Base-by-base conservation (phyloP, 2,329 filamentous ascomycete genomes). In the Colletotrichum ledebouriae region DNA sequence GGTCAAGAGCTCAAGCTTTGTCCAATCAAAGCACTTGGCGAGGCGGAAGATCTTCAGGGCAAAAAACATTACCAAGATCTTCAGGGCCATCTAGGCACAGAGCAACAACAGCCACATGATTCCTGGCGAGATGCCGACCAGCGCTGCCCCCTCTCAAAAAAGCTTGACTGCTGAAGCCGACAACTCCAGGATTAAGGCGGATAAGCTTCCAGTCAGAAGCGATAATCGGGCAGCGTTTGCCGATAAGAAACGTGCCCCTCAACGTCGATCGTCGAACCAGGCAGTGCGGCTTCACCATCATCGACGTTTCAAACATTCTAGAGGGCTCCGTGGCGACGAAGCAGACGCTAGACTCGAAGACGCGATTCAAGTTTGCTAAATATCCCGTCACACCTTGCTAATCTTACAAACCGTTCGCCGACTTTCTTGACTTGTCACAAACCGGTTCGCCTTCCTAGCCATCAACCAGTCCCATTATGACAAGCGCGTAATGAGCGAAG, bases 241-340 rank as follows among this genome's bases (percentile, higher is more conserved):
- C 53, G 60, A 64, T 53, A 13, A 37, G 29, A 37, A 59, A 47
- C 12, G 53, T 58, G 33, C 25, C 53, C 4, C 29, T 29, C 41
- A 46, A 33, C 20, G 33, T 42, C n/a, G 17, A 4, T 25, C 4
- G 25, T 66, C 61, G 55, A 69, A 69, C 55, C 62, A n/a, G 61
- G 50, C 65, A 59, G 60, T 68, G 65, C 55, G 42, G 22, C 41
- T 4, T 22, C n/a, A 57, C 12, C 6, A 42, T 2, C 59, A 50
- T 50, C 33, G 60, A 44, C 12, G 66, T 69, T 69, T 69, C 56
- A 59, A 52, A 60, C 13, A 4, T 33, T 47, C 12, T 20, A 55
- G 29, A 41, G 39, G 39, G 25, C 13, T 25, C 39, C 17, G 29
- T 62, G 49, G 53, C 47, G 47, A 52, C 59, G 52, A 15, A 39